Conservation (phyloP, 1,284 basidiomycete genomes). For the Polyporus tsugae region DNA sequence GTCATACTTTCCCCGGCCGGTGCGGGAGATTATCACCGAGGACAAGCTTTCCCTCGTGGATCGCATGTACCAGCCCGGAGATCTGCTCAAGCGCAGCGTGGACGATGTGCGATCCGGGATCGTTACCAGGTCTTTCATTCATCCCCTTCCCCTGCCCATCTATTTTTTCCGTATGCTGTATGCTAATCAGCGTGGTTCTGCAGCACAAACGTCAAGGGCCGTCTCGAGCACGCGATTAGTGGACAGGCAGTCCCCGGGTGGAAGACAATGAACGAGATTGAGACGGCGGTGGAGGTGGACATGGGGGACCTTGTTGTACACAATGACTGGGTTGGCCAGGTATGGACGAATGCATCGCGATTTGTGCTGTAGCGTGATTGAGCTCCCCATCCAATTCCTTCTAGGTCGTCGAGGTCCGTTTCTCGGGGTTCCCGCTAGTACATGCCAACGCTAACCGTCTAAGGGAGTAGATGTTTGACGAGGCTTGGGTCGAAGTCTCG, state of each 20-base stretch:
- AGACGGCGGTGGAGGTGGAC: slow-evolving; percentile 65
- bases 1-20: slow-evolving; percentile 66
- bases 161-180: neutral
- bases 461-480: slow-evolving; percentile 80
- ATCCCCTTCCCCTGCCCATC: neutral
- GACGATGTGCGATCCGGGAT: slow-evolving; percentile 83
- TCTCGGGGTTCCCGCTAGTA: neutral
- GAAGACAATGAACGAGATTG: slow-evolving; percentile 69
- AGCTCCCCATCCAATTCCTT: slow-evolving; percentile 25
- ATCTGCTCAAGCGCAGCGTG: slow-evolving; percentile 83
- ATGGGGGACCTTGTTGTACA: slow-evolving; percentile 85
- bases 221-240: slow-evolving; percentile 81
- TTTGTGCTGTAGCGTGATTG: slow-evolving; percentile 18
- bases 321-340: slow-evolving; percentile 92
- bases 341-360: slow-evolving; percentile 44
- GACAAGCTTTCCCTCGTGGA: slow-evolving; percentile 78
- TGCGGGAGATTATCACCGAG: slow-evolving; percentile 78
- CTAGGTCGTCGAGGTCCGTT: slow-evolving; percentile 59
- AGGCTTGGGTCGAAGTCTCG: slow-evolving; percentile 73
- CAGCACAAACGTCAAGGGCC: slow-evolving; percentile 65
- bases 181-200: slow-evolving; percentile 1
- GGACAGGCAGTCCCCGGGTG: slow-evolving; percentile 68
- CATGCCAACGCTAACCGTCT: slow-evolving; percentile 27
- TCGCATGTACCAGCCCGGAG: slow-evolving; percentile 82
- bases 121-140: slow-evolving; percentile 52